phyloP scores from a whole-genome alignment of 116 monocot species.

The Phalaenopsis hybrid region DNA sequence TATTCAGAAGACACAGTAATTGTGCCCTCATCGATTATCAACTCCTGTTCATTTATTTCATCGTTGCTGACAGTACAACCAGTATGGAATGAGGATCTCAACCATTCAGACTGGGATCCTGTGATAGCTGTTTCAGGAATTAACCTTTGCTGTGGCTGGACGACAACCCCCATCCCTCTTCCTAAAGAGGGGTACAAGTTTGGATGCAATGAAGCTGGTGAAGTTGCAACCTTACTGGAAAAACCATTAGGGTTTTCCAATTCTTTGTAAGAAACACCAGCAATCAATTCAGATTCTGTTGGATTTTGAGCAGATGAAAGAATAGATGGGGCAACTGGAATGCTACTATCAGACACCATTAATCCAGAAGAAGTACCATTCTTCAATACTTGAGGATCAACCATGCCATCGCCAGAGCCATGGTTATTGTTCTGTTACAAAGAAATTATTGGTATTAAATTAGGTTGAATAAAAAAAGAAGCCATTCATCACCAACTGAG shows the following conservation, averaged over 20 bases:
- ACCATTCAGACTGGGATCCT: constrained; percentile 33
- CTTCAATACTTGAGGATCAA: constrained; percentile 37
- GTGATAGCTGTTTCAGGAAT: constrained; percentile 37
- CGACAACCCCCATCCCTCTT: constrained; percentile 19
- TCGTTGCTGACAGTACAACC: constrained; percentile 33
- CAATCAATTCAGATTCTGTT: constrained; percentile 37
- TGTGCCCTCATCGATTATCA: constrained; percentile 69
- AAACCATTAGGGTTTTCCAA: constrained; percentile 22
- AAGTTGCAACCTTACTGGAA: constrained; percentile 18
- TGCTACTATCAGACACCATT: constrained; percentile 38
- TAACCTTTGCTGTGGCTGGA: constrained; percentile 26
- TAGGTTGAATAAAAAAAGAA: background rate
- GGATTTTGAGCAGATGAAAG: constrained; percentile 36
- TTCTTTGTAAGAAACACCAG: constrained; percentile 28
- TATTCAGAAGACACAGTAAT: constrained; percentile 57
- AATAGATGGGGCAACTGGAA: constrained; percentile 32
- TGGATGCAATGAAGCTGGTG: constrained; percentile 23
- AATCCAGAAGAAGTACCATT: constrained; percentile 42
- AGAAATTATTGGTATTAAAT: background rate
- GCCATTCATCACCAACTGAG: background rate
- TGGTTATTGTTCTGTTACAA: constrained; percentile 51
- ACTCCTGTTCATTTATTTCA: constrained; percentile 42
- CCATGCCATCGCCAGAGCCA: constrained; percentile 26
- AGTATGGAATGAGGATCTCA: constrained; percentile 23
- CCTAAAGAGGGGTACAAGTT: constrained; percentile 14